Percentiles rank a stretch among this genome's conserved stretches.
These are phyloP conservation scores for Candida jianshihensis DNA, from an alignment of 805 yeast genomes.

Conservation along the genomic window DNA sequence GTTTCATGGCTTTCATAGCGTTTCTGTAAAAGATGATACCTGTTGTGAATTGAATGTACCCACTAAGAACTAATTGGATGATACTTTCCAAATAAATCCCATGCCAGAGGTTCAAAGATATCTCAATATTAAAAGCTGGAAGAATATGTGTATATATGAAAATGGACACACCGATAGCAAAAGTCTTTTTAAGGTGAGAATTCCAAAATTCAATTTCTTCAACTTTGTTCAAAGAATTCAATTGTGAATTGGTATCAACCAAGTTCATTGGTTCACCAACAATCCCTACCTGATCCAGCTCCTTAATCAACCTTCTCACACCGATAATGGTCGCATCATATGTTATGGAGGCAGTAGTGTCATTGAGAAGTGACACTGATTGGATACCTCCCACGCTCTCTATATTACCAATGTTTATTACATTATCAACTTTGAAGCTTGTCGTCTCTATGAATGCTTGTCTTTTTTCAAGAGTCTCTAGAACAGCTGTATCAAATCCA, in stretches of 20 bases:
- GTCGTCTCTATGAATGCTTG: conserved; percentile 6
- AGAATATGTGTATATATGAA: conserved; percentile 40
- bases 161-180: conserved; percentile 58
- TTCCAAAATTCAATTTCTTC: conserved; percentile 75
- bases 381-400: conserved; percentile 39
- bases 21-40: conserved; percentile 64
- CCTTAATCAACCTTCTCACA: conserved; percentile 51
- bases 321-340: conserved; percentile 52
- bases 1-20: conserved; percentile 56
- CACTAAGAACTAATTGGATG: conserved; percentile 48
- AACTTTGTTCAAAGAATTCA: conserved; percentile 57
- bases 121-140: conserved; percentile 30
- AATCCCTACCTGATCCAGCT: conserved; percentile 45
- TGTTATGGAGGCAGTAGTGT: conserved; percentile 25
- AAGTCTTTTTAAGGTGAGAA: conserved; percentile 42
- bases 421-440: conserved; percentile 6
- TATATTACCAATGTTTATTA: conserved; percentile 27
- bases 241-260: conserved; percentile 59
- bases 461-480: conserved; percentile 7
- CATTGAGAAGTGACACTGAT: conserved; percentile 23
- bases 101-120: conserved; percentile 27
- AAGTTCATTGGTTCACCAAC: conserved; percentile 40
- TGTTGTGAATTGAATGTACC: conserved; percentile 53
- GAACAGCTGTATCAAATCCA: conserved; percentile 55
- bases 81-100: conserved; percentile 65